Base-by-base conservation (phyloP, 352 stramenopile species). In the Phytopythium delawarense region DNA sequence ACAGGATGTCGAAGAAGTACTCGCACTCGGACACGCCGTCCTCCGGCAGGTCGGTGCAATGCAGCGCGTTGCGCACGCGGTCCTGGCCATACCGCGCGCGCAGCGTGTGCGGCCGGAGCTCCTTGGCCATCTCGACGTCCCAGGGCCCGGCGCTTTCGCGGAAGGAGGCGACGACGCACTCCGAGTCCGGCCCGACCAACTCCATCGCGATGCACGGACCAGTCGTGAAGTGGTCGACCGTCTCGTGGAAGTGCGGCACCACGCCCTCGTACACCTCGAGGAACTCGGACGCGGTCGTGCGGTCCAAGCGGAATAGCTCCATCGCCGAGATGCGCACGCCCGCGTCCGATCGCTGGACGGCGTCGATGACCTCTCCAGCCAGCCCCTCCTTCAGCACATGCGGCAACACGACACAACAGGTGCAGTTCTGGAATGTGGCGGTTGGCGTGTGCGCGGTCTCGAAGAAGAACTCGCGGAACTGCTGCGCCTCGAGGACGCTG, bases 1-100 rank as follows among this genome's bases (percentile, higher is more conserved):
- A 91, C 25, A 98, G 72, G n/a, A 98, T 89, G 63, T 97, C 84
- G 67, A 98, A 98, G 65, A 98, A 98, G 69, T 97, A 98, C 57
- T 96, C 77, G 53, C 76, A 96, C 69, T 98, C 94, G 34, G 95
- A 74, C 20, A 88, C 67, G 30, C 91, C 92, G 71, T 98, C 93
- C 46, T 97, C 92, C 1, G 75, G 61, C 12, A 98, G 68, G 64
- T 98, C 94, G 0, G 94, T 98, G 81, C 91, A 98, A 65, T 98
- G 93, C 21, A 98, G 81, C 13, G 85, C 93, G 65, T 97, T 98
- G 44, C 80, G 76, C 53, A 97, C 81, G 44, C 79, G 76, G 69
- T 97, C 88, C 30, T 85, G 70, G 20, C 94, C 96, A 75, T 91
- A 98, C 48, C 78, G 84, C 39, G 84, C 96, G 30, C 96, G 86